Evolutionary conservation across 208 protist species (phyloP).

Genomic region (Leishmania aethiopica): DNA sequence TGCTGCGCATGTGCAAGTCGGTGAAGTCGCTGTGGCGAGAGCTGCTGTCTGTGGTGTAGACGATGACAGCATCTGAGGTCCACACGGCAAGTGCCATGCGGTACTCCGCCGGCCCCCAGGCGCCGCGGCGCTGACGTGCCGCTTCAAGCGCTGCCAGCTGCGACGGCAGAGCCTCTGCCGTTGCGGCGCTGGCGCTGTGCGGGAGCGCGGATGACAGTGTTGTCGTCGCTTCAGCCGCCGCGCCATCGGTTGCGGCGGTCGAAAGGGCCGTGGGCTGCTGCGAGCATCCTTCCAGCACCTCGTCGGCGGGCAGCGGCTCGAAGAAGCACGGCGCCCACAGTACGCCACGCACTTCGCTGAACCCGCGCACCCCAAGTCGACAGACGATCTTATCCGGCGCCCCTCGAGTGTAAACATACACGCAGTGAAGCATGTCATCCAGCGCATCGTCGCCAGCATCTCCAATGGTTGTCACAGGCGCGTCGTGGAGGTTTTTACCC

Average conservation of each 20-base stretch:
- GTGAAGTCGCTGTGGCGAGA: conserved; percentile 88
- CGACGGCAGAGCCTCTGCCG: conserved; percentile 1
- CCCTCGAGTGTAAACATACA: conserved; percentile 77
- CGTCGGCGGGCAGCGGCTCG: conserved; percentile 34
- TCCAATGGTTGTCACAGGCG: background rate
- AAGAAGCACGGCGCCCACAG: conserved; percentile 86
- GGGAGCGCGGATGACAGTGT: background rate
- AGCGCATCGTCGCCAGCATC: conserved; percentile 26
- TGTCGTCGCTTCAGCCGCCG: background rate
- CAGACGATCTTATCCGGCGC: conserved; percentile 61
- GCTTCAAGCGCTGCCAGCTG: conserved; percentile 1
- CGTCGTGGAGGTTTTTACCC: background rate
- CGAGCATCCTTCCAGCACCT: conserved; percentile 17
- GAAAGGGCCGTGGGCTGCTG: conserved; percentile 7
- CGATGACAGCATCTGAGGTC: conserved; percentile 83
- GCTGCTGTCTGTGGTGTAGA: conserved; percentile 85
- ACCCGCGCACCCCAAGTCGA: conserved; percentile 62
- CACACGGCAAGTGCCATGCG: conserved; percentile 86
- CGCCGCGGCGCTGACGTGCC: conserved; percentile 25
- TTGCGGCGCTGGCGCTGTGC: conserved; percentile 7
- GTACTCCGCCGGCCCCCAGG: conserved; percentile 82
- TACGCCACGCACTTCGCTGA: conserved; percentile 79
- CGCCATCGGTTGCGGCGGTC: background rate
- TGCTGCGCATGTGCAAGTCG: conserved; percentile 89
- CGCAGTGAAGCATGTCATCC: conserved; percentile 76